phyloP scores from a whole-genome alignment of 1,139 yeast species.

The Magnusiomyces suaveolens region DNA sequence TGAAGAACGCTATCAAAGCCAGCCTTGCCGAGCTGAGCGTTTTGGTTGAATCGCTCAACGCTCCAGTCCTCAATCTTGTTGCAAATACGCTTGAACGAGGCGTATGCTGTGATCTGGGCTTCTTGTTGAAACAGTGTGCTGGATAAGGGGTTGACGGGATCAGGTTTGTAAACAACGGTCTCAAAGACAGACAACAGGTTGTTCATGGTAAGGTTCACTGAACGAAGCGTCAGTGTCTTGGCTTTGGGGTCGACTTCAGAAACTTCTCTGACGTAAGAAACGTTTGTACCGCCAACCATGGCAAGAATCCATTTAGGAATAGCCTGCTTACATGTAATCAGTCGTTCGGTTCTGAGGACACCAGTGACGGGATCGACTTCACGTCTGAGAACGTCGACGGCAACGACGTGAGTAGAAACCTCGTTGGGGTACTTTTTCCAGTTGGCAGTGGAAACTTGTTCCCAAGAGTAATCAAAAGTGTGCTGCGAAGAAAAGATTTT shows the following conservation, averaged over 20 bases:
- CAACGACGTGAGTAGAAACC: slow-evolving; percentile 84
- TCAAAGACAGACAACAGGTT: slow-evolving; percentile 73
- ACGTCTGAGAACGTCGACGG: slow-evolving; percentile 78
- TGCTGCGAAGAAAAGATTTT: slow-evolving; percentile 65
- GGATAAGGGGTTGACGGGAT: slow-evolving; percentile 39
- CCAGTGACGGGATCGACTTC: slow-evolving; percentile 50
- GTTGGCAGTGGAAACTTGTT: slow-evolving; percentile 88
- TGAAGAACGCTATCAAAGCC: slow-evolving; percentile 78
- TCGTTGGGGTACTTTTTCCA: slow-evolving; percentile 97
- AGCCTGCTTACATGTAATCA: slow-evolving; percentile 81
- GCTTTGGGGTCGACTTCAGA: slow-evolving; percentile 67
- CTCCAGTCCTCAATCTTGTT: slow-evolving; percentile 89
- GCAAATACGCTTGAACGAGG: slow-evolving; percentile 57
- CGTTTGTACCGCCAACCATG: slow-evolving; percentile 64
- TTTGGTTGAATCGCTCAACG: slow-evolving; percentile 76
- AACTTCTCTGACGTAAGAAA: slow-evolving; percentile 79
- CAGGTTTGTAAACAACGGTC: slow-evolving; percentile 71
- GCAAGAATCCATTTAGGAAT: slow-evolving; percentile 75
- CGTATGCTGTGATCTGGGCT: slow-evolving; percentile 85
- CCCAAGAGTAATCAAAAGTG: slow-evolving; percentile 78
- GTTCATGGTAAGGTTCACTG: slow-evolving; percentile 79
- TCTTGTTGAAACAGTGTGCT: slow-evolving; percentile 65
- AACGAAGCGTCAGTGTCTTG: slow-evolving; percentile 63
- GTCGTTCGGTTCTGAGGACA: slow-evolving; percentile 67
- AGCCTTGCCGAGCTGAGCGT: slow-evolving; percentile 67